phyloP scores from a whole-genome alignment of 108 stramenopile species.

The Cyclotella distinguenda region DNA sequence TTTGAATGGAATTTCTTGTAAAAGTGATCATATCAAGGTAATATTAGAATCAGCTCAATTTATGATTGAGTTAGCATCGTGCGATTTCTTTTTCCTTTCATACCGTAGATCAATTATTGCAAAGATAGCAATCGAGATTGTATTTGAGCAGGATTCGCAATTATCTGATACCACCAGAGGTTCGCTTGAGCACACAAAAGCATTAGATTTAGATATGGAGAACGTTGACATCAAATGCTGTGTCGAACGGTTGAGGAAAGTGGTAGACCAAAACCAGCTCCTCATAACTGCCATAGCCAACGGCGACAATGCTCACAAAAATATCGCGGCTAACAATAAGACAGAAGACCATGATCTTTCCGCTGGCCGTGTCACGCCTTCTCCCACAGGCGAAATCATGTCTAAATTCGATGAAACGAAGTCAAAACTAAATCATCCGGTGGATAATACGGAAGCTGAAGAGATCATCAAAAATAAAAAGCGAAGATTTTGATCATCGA shows the following conservation, averaged over 20 bases:
- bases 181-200: neutral
- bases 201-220: neutral
- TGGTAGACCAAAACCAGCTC: neutral
- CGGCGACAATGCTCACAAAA: neutral
- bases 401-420: neutral
- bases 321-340: neutral
- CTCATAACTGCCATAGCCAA: neutral
- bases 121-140: constrained; percentile 24
- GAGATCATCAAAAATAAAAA: no score
- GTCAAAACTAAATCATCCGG: no score
- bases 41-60: constrained; percentile 33
- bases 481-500: no score
- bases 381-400: neutral
- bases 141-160: constrained; percentile 12
- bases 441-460: no score
- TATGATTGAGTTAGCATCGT: constrained; percentile 37
- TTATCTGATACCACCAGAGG: neutral
- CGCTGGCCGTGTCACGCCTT: neutral
- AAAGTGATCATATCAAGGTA: neutral
- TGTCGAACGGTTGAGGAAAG: neutral
- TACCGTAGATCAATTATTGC: constrained; percentile 27
- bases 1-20: constrained; percentile 14
- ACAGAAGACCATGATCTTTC: no score
- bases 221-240: neutral
- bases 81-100: constrained; percentile 38